Evolutionary conservation across 2,329 filamentous ascomycete genomes (phyloP), one percentile per base, ranked within the genome.

Genomic region (Fusarium duplospermum): DNA sequence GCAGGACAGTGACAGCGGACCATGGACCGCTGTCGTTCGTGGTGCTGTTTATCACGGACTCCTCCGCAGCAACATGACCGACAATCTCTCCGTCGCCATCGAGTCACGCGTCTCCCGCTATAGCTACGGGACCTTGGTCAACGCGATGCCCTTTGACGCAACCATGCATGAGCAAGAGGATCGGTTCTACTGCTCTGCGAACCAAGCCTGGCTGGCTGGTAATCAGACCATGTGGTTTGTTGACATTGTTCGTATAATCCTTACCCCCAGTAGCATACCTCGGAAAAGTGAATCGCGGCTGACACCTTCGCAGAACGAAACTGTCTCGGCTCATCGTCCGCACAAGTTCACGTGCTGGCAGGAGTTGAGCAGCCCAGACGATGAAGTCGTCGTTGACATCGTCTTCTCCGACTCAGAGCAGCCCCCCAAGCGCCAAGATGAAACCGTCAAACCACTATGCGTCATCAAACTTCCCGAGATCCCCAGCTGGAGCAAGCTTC

Each of bases 21-120:
- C 84, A 83, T 84, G 82, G 82, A 81, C 79, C 0, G 81, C 82
- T 0, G 79, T 84, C 4, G 79, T 80, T 58, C 78, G 81, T 1
- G 82, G 82, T 6, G 82, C 82, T 0, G 81, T 81, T 13, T 64
- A 81, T 2, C 75, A 79, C 0, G 80, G 81, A 0, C 64, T 82
- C 2, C 60, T 71, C 0, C 38, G 61, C 1, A 58, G 45, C 2
- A 57, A 64, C 0, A 22, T 73, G 2, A 47, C 54, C 0, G 45
- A 67, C 2, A 63, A 69, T 0, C 40, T 80, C 8, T 47, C 64
- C 6, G 59, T 78, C 4, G 61, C 47, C 0, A 76, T 82, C 1
- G 67, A 76, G n/a, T 77, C 77, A 0, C 76, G 81, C 18, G 62
- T 83, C 5, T 76, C 80, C 0, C 66, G 81, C 3, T 71, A 76